Evolutionary conservation across 176 grass and related monocot species (phyloP).

Genomic region (Cenchrus fungigraminus): DNA sequence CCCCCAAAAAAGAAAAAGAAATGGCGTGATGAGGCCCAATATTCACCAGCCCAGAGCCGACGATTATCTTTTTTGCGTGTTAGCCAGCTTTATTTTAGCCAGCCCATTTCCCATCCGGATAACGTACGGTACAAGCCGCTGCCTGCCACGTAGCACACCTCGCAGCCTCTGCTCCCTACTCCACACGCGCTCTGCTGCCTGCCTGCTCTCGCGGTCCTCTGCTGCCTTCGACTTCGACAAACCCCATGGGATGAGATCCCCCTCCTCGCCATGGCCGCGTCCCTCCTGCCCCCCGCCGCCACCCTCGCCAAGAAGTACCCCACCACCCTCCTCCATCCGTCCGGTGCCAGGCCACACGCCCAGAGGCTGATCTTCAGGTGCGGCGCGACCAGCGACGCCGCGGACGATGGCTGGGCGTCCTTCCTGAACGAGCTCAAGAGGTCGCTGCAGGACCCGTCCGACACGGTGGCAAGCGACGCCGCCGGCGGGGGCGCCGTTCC

Average conservation of each 20-base stretch:
- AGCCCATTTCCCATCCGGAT: conserved; percentile 3
- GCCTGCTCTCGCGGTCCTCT: not conserved
- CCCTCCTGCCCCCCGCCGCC: conserved; percentile 41
- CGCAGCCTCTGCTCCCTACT: conserved; percentile 47
- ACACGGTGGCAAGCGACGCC: not conserved
- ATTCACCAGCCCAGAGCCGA: not conserved
- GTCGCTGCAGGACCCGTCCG: conserved; percentile 39
- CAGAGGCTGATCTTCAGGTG: conserved; percentile 32
- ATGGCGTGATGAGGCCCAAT: not conserved
- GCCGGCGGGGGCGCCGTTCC: not conserved
- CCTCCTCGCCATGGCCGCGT: conserved; percentile 57
- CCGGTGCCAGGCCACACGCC: not conserved
- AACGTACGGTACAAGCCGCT: conserved; percentile 12
- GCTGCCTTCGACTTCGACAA: not conserved
- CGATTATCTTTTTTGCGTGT: not conserved
- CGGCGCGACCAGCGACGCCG: conserved; percentile 2
- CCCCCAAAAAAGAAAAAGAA: too few relatives aligned
- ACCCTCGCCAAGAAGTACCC: conserved; percentile 36
- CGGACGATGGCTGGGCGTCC: conserved; percentile 38
- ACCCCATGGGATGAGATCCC: conserved; percentile 35
- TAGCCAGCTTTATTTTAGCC: not conserved
- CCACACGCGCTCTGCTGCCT: not conserved
- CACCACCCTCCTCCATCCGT: not conserved
- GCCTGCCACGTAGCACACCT: conserved; percentile 48
- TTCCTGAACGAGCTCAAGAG: conserved; percentile 39